Evolutionary conservation across 108 stramenopile species (phyloP).

Genomic region (Seminavis robusta): DNA sequence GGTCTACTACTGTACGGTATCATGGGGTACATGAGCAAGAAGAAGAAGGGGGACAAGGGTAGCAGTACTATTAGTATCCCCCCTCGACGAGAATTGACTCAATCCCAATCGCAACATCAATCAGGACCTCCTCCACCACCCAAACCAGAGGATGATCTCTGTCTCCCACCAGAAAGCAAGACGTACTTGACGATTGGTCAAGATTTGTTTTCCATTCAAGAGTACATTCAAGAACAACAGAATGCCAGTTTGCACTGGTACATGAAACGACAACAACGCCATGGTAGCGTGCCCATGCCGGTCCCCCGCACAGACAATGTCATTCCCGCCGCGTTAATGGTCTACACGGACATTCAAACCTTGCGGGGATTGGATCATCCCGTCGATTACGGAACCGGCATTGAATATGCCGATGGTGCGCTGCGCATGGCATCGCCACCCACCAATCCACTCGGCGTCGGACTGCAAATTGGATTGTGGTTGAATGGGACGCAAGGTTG

Average conservation of each 20-base stretch:
- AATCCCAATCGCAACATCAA: too few species aligned
- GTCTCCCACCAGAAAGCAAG: constrained; percentile 55
- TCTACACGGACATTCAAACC: constrained; percentile 71
- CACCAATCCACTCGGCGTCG: constrained; percentile 26
- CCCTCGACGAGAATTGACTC: too few species aligned
- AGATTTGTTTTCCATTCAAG: constrained; percentile 77
- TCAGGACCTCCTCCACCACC: too few species aligned
- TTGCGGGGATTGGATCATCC: constrained; percentile 60
- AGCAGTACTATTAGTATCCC: too few species aligned
- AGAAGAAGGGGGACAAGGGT: too few species aligned
- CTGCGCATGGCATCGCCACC: background rate
- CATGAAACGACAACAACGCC: background rate
- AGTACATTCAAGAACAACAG: constrained; percentile 68
- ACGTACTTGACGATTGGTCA: constrained; percentile 65
- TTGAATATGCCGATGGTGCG: constrained; percentile 52
- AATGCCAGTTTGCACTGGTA: constrained; percentile 59
- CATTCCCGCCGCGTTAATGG: constrained; percentile 67
- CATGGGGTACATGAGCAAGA: too few species aligned
- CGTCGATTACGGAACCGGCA: constrained; percentile 74
- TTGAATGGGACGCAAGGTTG: constrained; percentile 75
- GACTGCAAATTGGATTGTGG: constrained; percentile 80
- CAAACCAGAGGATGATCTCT: too few species aligned
- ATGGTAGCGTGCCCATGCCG: constrained; percentile 21
- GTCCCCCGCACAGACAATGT: constrained; percentile 14
- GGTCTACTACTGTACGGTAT: too few species aligned